These are phyloP conservation scores for Botrytis deweyae DNA, from an alignment of 2,329 filamentous ascomycete genomes.

Conservation along the genomic window DNA sequence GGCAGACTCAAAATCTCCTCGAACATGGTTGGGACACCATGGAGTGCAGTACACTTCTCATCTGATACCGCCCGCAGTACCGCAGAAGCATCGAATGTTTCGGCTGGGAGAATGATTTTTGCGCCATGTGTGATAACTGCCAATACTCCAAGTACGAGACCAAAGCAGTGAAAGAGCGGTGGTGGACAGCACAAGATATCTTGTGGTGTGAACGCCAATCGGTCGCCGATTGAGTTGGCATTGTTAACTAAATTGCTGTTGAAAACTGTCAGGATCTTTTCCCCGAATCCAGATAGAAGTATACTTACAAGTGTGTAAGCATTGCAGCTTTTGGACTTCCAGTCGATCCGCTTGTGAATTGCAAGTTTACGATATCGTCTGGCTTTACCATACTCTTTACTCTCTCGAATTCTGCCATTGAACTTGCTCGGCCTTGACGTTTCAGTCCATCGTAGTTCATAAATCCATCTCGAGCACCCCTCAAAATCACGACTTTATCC, in stretches of 20 bases:
- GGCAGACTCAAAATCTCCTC: conserved; percentile 28
- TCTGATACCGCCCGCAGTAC: conserved; percentile 66
- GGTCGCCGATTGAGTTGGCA: conserved; percentile 29
- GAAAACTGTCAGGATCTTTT: neutral
- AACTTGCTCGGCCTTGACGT: conserved; percentile 50
- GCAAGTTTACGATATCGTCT: conserved; percentile 69
- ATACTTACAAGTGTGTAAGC: conserved; percentile 52
- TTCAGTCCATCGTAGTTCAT: conserved; percentile 60
- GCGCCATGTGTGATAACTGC: conserved; percentile 47
- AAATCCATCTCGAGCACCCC: conserved; percentile 54
- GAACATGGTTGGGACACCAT: conserved; percentile 78
- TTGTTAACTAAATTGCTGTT: conserved; percentile 36
- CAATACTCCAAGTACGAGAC: conserved; percentile 63
- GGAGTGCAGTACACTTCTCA: conserved; percentile 70
- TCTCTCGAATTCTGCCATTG: conserved; percentile 50
- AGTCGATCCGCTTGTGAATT: conserved; percentile 75
- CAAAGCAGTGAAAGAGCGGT: conserved; percentile 84
- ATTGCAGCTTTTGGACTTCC: conserved; percentile 73
- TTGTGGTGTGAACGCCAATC: conserved; percentile 56
- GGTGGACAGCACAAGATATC: conserved; percentile 73
- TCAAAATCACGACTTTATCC: conserved; percentile 59
- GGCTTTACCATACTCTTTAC: conserved; percentile 57
- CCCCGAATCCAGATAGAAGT: neutral
- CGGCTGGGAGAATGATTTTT: conserved; percentile 73
- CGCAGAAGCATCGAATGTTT: conserved; percentile 68